Conservation (phyloP, 2,329 filamentous ascomycete genomes). For the Cytospora mali region DNA sequence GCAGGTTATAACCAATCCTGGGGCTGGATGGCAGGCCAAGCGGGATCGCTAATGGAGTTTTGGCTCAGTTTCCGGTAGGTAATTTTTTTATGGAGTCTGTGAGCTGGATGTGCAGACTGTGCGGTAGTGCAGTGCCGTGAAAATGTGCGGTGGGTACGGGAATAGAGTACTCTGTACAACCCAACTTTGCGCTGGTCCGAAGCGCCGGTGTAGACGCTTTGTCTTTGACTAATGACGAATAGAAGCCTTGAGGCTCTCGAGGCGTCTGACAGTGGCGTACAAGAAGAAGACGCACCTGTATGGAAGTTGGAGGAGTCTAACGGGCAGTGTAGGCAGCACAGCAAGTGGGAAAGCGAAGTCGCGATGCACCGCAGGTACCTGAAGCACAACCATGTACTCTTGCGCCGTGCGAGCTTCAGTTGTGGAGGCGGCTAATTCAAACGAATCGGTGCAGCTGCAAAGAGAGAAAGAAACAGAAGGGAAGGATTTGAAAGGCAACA, state of each 20-base stretch:
- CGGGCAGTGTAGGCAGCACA: constrained; percentile 1
- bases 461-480: constrained; percentile 15
- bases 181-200: constrained; percentile 23
- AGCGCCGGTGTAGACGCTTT: constrained; percentile 25
- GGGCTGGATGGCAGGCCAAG: constrained; percentile 24
- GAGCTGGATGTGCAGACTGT: constrained; percentile 29
- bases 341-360: constrained; percentile 2
- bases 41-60: constrained; percentile 28
- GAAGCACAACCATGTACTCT: constrained; percentile 20
- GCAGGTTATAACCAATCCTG: constrained; percentile 27
- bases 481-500: constrained; percentile 23
- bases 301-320: constrained; percentile 13
- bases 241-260: constrained; percentile 18
- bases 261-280: constrained; percentile 21
- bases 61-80: constrained; percentile 24
- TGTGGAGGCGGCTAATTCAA: constrained; percentile 31
- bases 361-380: constrained; percentile 20
- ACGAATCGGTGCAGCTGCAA: constrained; percentile 23
- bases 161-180: constrained; percentile 14
- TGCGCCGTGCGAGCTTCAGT: constrained; percentile 5
- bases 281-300: constrained; percentile 19
- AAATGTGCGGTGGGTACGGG: constrained; percentile 20
- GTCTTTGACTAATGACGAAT: constrained; percentile 26
- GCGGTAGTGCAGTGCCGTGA: constrained; percentile 21
- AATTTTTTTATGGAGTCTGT: constrained; percentile 29